phyloP scores from a whole-genome alignment of 805 yeast genomes.

The Yarrowia phangngaensis region DNA sequence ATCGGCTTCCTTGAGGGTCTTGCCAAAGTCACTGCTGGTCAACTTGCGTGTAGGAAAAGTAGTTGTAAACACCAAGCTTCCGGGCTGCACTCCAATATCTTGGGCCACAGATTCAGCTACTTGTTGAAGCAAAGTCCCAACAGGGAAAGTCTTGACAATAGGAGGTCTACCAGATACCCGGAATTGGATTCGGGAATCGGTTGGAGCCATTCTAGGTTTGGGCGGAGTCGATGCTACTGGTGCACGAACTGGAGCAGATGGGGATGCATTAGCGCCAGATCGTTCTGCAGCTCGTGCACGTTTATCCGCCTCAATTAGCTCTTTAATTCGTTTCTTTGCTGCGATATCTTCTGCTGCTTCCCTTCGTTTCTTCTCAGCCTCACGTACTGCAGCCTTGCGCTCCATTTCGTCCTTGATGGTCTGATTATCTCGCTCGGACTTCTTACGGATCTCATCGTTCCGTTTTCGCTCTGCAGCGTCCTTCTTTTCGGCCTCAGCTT shows the following conservation, averaged over 20 bases:
- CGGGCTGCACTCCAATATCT: slow-evolving; percentile 32
- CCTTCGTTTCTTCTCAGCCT: slow-evolving; percentile 36
- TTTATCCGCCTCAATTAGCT: slow-evolving; percentile 40
- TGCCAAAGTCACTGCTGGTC: slow-evolving; percentile 32
- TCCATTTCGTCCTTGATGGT: slow-evolving; percentile 36
- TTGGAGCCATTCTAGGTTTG: slow-evolving; percentile 29
- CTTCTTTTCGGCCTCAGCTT: slow-evolving; percentile 37
- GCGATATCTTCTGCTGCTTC: slow-evolving; percentile 36
- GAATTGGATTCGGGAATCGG: slow-evolving; percentile 34
- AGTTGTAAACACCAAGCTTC: slow-evolving; percentile 33
- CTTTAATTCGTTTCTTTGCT: slow-evolving; percentile 37
- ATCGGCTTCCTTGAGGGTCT: slow-evolving; percentile 37
- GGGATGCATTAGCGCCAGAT: slow-evolving; percentile 29
- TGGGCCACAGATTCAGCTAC: slow-evolving; percentile 34
- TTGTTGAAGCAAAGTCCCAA: slow-evolving; percentile 34
- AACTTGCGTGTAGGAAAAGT: slow-evolving; percentile 37
- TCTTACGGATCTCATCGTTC: slow-evolving; percentile 36
- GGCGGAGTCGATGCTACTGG: slow-evolving; percentile 26
- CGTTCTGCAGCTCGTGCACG: slow-evolving; percentile 34
- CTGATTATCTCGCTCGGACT: slow-evolving; percentile 36
- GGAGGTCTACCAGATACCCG: slow-evolving; percentile 33
- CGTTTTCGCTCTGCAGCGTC: slow-evolving; percentile 35
- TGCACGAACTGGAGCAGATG: slow-evolving; percentile 29
- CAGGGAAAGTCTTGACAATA: slow-evolving; percentile 34
- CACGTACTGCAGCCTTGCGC: slow-evolving; percentile 36